Evolutionary conservation across 2,329 filamentous ascomycete species (phyloP).

Genomic region (Colletotrichum magnum): DNA sequence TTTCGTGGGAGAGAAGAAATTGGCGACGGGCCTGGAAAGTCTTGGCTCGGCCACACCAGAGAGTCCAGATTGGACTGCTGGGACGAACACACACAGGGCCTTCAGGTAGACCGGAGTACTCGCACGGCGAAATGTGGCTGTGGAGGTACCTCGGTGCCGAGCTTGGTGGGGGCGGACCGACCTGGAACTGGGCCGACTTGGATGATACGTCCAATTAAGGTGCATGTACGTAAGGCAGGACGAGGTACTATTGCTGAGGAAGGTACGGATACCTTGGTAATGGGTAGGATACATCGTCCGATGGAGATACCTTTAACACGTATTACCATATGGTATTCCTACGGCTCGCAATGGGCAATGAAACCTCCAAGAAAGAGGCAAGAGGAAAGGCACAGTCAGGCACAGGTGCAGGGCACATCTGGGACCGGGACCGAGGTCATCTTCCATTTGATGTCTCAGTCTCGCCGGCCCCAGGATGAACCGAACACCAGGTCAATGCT

Average conservation of each 20-base stretch:
- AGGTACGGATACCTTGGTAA: not conserved
- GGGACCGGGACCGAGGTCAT: too few relatives aligned
- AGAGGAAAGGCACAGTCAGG: too few relatives aligned
- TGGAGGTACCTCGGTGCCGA: not conserved
- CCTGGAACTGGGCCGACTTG: slow-evolving; percentile 26
- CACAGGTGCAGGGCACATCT: too few relatives aligned
- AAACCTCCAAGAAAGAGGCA: slow-evolving; percentile 1
- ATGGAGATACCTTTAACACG: too few relatives aligned
- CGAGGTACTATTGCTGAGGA: not conserved
- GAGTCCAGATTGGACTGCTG: slow-evolving; percentile 1
- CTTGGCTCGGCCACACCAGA: slow-evolving; percentile 37
- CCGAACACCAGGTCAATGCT: not conserved
- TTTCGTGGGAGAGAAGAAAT: slow-evolving; percentile 13
- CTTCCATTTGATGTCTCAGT: not conserved
- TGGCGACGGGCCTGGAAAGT: slow-evolving; percentile 26
- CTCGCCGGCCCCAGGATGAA: slow-evolving; percentile 8
- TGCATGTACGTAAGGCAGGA: slow-evolving; percentile 15
- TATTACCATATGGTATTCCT: not conserved
- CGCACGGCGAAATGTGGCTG: too few relatives aligned
- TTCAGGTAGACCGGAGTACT: too few relatives aligned
- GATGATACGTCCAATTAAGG: slow-evolving; percentile 38
- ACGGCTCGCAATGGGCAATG: not conserved
- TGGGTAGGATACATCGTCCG: not conserved
- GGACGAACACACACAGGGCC: slow-evolving; percentile 9
- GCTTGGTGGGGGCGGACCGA: slow-evolving; percentile 1